phyloP scores from a whole-genome alignment of 2,329 filamentous ascomycete species.

The Pseudocercospora fijiensis region DNA sequence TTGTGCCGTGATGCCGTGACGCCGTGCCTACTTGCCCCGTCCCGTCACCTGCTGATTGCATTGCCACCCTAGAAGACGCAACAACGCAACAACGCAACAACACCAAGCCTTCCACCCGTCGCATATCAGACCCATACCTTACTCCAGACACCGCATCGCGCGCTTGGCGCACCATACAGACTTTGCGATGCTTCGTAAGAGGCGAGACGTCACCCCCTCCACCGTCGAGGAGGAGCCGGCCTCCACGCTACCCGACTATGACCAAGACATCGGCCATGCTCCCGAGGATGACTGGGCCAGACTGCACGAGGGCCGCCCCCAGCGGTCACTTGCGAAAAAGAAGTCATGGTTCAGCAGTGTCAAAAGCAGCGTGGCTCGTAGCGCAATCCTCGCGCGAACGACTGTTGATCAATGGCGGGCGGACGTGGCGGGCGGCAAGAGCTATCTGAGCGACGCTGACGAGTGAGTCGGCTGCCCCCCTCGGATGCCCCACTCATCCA shows the following conservation, averaged over 20 bases:
- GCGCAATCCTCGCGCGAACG: slow-evolving; percentile 17
- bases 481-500: background rate
- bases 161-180: background rate
- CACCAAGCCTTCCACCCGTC: background rate
- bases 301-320: slow-evolving; percentile 20
- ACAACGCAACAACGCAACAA: background rate
- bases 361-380: slow-evolving; percentile 18
- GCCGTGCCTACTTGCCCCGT: background rate
- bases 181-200: background rate
- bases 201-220: background rate
- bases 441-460: slow-evolving; percentile 4
- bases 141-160: background rate
- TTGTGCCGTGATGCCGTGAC: background rate
- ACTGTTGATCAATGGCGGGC: slow-evolving; percentile 18
- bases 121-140: background rate
- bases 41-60: background rate
- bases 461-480: background rate
- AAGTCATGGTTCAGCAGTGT: slow-evolving; percentile 29
- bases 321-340: slow-evolving; percentile 25
- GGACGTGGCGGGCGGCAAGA: slow-evolving; percentile 9
- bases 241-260: background rate
- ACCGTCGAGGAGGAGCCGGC: background rate
- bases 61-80: background rate
- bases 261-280: background rate
- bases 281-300: background rate